These are phyloP conservation scores for Tardiomyces blankii DNA, from an alignment of 1,139 yeast species.

Conservation along the genomic window DNA sequence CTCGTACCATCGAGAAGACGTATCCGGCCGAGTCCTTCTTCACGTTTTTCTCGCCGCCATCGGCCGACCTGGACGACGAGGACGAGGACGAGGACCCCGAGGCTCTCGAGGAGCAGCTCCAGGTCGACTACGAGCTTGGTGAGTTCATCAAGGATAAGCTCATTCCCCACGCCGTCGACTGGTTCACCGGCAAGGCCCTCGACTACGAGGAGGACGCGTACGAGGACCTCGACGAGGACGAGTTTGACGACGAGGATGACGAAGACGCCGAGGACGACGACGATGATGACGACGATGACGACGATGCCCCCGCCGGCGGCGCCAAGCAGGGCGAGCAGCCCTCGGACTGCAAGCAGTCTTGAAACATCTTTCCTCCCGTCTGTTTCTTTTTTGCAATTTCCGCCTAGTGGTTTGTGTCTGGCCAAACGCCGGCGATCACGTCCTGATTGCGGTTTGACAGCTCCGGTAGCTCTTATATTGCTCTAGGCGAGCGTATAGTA, in stretches of 20 bases:
- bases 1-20: conserved; percentile 89
- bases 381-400: no score
- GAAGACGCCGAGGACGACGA: conserved; percentile 39
- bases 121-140: conserved; percentile 89
- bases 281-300: conserved; percentile 41
- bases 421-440: background rate
- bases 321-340: conserved; percentile 47
- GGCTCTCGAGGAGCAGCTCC: conserved; percentile 75
- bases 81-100: conserved; percentile 53
- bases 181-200: conserved; percentile 98
- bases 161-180: conserved; percentile 92
- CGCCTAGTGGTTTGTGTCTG: no score
- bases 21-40: conserved; percentile 91
- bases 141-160: conserved; percentile 93
- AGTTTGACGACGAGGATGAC: conserved; percentile 40
- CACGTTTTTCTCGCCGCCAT: conserved; percentile 92
- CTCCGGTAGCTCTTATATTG: background rate
- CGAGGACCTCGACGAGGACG: conserved; percentile 49
- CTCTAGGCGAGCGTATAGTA: background rate
- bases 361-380: conserved; percentile 1
- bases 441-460: background rate
- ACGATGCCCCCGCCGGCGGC: conserved; percentile 26
- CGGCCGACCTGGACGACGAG: conserved; percentile 43
- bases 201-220: conserved; percentile 39
- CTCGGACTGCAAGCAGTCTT: conserved; percentile 77